Evolutionary conservation across 228 moss, liverwort and hornwort genomes (phyloP).

Genomic region (Sphagnum magellanicum): DNA sequence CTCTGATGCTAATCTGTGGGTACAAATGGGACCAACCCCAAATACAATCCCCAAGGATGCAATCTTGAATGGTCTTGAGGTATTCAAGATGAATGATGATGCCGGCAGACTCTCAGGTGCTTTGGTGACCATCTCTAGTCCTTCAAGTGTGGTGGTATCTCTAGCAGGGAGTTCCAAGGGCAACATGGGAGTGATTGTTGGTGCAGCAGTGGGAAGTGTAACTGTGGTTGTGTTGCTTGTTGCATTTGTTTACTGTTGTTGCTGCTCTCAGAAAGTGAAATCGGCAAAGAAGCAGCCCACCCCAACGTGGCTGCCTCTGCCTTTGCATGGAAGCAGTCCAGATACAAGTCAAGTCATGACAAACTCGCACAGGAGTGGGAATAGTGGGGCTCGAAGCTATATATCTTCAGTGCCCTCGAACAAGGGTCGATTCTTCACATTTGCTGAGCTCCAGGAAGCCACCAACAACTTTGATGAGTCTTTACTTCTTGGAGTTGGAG

Average conservation of each 20-base stretch:
- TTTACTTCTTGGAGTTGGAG: slow-evolving; percentile 75
- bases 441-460: slow-evolving; percentile 79
- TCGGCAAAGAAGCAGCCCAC: slow-evolving; percentile 22
- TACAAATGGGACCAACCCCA: slow-evolving; percentile 50
- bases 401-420: slow-evolving; percentile 66
- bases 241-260: slow-evolving; percentile 24
- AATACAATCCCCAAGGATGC: slow-evolving; percentile 19
- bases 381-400: slow-evolving; percentile 74
- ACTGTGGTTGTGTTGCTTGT: slow-evolving; percentile 24
- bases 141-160: not conserved
- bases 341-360: slow-evolving; percentile 70
- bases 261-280: slow-evolving; percentile 15
- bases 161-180: not conserved
- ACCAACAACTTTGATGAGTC: slow-evolving; percentile 83
- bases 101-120: slow-evolving; percentile 20
- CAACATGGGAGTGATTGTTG: slow-evolving; percentile 40
- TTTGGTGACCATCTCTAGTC: not conserved
- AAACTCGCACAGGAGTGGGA: slow-evolving; percentile 35
- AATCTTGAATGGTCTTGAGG: slow-evolving; percentile 77
- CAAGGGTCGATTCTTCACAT: slow-evolving; percentile 77
- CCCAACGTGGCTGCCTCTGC: slow-evolving; percentile 71
- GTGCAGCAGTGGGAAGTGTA: slow-evolving; percentile 58
- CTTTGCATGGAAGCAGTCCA: slow-evolving; percentile 48
- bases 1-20: slow-evolving; percentile 17
- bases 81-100: slow-evolving; percentile 70